Percentiles rank a stretch among this genome's conserved stretches.
These are phyloP conservation scores for Tilletia indica DNA, from an alignment of 1,284 basidiomycete species.

Conservation along the genomic window DNA sequence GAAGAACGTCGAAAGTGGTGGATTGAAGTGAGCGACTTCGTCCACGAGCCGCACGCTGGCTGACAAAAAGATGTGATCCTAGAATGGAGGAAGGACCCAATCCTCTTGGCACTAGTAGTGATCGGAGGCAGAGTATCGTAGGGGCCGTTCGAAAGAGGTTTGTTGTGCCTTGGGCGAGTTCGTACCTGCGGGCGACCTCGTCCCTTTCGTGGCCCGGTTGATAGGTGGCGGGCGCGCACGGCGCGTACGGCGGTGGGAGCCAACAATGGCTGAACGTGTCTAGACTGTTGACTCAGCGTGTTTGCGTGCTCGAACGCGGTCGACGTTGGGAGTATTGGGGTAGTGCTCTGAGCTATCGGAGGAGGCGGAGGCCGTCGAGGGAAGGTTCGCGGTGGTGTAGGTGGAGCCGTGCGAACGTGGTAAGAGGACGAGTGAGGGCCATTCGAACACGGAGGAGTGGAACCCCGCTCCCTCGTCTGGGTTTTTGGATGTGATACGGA, in stretches of 20 bases:
- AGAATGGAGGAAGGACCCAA: too few relatives aligned
- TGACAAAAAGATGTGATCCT: too few relatives aligned
- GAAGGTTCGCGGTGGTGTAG: not conserved
- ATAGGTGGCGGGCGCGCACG: not conserved
- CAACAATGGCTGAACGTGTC: not conserved
- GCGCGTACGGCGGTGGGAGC: not conserved
- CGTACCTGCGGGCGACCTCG: not conserved
- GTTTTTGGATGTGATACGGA: too few relatives aligned
- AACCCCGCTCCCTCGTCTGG: too few relatives aligned
- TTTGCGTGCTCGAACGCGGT: not conserved
- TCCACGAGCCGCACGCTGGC: too few relatives aligned
- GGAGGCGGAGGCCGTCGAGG: not conserved
- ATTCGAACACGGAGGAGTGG: too few relatives aligned
- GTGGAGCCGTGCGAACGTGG: not conserved
- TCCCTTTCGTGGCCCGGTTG: conserved; percentile 2
- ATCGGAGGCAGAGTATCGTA: too few relatives aligned
- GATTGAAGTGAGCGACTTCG: too few relatives aligned
- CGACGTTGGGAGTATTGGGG: not conserved
- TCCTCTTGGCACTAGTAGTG: too few relatives aligned
- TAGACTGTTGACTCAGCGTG: not conserved
- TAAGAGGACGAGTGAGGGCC: too few relatives aligned
- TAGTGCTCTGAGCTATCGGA: not conserved
- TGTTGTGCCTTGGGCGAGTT: not conserved
- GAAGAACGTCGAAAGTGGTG: too few relatives aligned
- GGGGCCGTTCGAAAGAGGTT: not conserved